Conservation (phyloP, 2,329 filamentous ascomycete species). For the Penicillium sp. region DNA sequence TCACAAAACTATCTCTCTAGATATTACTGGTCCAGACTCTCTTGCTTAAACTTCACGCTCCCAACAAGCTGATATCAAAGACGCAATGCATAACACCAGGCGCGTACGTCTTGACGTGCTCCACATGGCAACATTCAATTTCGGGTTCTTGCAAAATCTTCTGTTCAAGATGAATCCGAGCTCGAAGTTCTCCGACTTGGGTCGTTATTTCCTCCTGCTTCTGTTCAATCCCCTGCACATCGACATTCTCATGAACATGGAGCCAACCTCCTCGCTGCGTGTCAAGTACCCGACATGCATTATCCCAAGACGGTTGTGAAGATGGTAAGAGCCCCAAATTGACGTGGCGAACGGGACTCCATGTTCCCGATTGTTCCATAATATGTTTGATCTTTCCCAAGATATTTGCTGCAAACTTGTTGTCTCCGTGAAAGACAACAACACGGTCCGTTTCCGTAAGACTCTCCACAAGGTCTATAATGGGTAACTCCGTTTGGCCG, state of each 20-base stretch:
- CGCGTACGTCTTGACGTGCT: slow-evolving; percentile 61
- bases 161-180: slow-evolving; percentile 4
- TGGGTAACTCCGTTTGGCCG: slow-evolving; percentile 17
- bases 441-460: slow-evolving; percentile 54
- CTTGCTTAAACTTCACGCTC: too few relatives aligned
- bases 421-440: slow-evolving; percentile 69
- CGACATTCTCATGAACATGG: slow-evolving; percentile 63
- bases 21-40: too few relatives aligned
- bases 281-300: slow-evolving; percentile 52
- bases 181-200: slow-evolving; percentile 38
- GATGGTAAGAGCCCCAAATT: slow-evolving; percentile 60
- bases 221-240: slow-evolving; percentile 44
- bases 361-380: slow-evolving; percentile 33
- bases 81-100: slow-evolving; percentile 63
- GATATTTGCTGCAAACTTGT: slow-evolving; percentile 53
- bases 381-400: slow-evolving; percentile 33
- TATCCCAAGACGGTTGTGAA: slow-evolving; percentile 51
- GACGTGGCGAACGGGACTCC: slow-evolving; percentile 53
- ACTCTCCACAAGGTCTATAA: slow-evolving; percentile 34
- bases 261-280: slow-evolving; percentile 53
- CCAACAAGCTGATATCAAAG: slow-evolving; percentile 52
- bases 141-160: slow-evolving; percentile 3
- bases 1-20: too few relatives aligned
- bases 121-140: slow-evolving; percentile 45
- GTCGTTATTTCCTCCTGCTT: slow-evolving; percentile 40